Base-by-base conservation (phyloP, 441 rosid species). In the Biscutella laevigata region DNA sequence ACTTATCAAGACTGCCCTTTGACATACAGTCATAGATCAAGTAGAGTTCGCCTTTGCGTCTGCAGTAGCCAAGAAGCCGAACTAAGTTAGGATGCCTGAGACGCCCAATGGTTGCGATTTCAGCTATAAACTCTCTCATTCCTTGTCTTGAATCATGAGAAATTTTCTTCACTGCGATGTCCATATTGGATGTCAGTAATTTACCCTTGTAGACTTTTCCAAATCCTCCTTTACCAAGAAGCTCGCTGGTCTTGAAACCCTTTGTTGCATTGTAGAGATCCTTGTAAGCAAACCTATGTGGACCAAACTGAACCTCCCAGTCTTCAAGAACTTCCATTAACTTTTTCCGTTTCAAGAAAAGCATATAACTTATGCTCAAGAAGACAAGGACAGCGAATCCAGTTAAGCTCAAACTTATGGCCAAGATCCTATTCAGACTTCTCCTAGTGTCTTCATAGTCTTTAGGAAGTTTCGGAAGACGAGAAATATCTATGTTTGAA, bases 211-310 rank as follows among this genome's bases (percentile, higher is more conserved):
- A 79, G 12, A 78, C 84, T 53, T 53, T 66, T 12, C 79, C 85
- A 27, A 82, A 82, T 4, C 80, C 83, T 25, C 85, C 85, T 3
- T 42, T 16, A 6, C 90, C 79, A 5, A 80, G 19, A 11, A 82
- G 57, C 27, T 71, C 71, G 5, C 40, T 72, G 26, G 74, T 73
- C 9, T 60, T 46, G 24, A 79, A 74, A 6, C 80, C 81, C 47
- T 49, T 62, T 61, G 20, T 49, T 20, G 77, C 70, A 1, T 26
- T 30, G 61, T 24, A 54, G 1, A 71, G 66, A 50, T 66, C 69
- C 0, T 53, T 47, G 58, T 63, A 71, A 26, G 46, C 38, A 42
- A 71, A 74, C 49, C 56, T 48, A 9, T 53, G 52, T 6, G 70
- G 60, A 19, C 73, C 70, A 36, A 66, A 62, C 43, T 74, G 71